Base-by-base conservation (phyloP, 768 basidiomycete genomes). In the Russula earlei region DNA sequence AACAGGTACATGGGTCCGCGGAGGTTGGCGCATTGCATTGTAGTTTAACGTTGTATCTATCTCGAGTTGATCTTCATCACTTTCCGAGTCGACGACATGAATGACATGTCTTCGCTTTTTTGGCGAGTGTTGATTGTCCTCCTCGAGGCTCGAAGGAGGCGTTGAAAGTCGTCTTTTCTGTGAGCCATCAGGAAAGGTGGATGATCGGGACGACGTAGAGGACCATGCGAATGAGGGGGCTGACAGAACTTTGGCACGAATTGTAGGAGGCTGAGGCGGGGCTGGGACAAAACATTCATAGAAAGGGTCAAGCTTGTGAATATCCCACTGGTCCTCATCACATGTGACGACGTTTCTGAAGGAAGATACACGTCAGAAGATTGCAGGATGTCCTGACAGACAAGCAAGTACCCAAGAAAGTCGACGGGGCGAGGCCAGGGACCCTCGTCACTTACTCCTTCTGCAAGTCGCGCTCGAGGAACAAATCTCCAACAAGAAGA, bases 261-360 rank as follows among this genome's bases (percentile, higher is more conserved):
- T 70, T 14, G 61, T 63, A 17, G 69, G 59, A 10, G 62, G 60
- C n/a, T 55, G 51, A 1, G 69, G 68, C 0, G 54, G 54, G 3
- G 55, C 46, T 7, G 59, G 76, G 9, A 87, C 80, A 55, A 71
- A 68, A 64, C 87, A 91, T 22, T 79, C 77, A 61, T 90, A 90
- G n/a, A 69, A 67, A 3, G 84, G 81, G 64, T 91, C 88, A 8
- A 91, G 75, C 65, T 89, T 90, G 70, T 89, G 84, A 27, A 90
- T 82, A 58, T 91, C 88, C 88, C 88, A 91, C 67, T 89, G 87
- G 34, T 90, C 85, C 66, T 85, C 84, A 19, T 78, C 77, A 65
- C 77, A 78, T 55, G 77, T 67, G 50, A 78, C 68, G 1, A 67
- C 65, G 68, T 78, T 70, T 10, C 83, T 84, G 59, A 24, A 37